Conservation (phyloP, 306 rosid genomes). For the Cicer pinnatifidum region DNA sequence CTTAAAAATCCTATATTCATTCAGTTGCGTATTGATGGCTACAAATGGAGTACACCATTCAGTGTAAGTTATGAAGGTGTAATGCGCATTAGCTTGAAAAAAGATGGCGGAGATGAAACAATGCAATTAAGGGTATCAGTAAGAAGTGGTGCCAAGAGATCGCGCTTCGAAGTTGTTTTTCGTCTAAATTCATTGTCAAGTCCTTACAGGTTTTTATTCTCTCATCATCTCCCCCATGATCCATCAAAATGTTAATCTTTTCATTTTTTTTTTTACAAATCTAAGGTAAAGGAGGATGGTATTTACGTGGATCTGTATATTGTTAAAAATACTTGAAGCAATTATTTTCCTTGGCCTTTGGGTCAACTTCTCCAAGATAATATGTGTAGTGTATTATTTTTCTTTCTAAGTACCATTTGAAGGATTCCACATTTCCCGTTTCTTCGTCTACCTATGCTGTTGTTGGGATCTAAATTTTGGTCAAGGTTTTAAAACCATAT, state of each 20-base stretch:
- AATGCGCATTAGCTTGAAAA: slow-evolving; percentile 76
- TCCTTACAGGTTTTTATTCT: slow-evolving; percentile 81
- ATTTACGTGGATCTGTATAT: slow-evolving; percentile 16
- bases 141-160: slow-evolving; percentile 88
- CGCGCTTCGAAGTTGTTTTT: slow-evolving; percentile 86
- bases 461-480: slow-evolving; percentile 24
- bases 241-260: neutral
- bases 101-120: slow-evolving; percentile 58
- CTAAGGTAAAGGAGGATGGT: slow-evolving; percentile 12
- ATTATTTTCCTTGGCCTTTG: slow-evolving; percentile 28
- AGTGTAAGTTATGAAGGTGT: slow-evolving; percentile 81
- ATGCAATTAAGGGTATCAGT: slow-evolving; percentile 76
- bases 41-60: slow-evolving; percentile 91
- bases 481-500: neutral
- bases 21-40: slow-evolving; percentile 85
- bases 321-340: slow-evolving; percentile 20
- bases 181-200: slow-evolving; percentile 73
- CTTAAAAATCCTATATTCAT: slow-evolving; percentile 26
- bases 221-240: slow-evolving; percentile 22
- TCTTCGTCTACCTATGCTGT: slow-evolving; percentile 22
- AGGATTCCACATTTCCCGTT: slow-evolving; percentile 23
- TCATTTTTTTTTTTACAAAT: neutral
- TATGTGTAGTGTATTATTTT: slow-evolving; percentile 14
- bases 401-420: slow-evolving; percentile 26
- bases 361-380: slow-evolving; percentile 20